Conservation (phyloP, 169 alveolate species). For the Babesia sp. region DNA sequence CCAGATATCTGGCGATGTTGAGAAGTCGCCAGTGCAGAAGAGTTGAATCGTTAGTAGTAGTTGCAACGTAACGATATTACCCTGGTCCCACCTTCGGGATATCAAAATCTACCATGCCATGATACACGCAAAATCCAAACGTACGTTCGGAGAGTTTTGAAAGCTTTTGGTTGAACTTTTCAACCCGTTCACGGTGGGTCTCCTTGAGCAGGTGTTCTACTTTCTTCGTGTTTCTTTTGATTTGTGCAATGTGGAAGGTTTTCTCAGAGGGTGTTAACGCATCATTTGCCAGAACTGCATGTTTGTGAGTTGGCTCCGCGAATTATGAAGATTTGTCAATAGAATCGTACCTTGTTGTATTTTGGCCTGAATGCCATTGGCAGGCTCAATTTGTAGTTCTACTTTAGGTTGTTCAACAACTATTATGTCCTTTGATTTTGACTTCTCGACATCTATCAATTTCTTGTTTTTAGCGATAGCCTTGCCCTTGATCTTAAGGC, state of each 20-base stretch:
- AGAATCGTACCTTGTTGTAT: slow-evolving; percentile 40
- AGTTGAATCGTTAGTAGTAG: neutral
- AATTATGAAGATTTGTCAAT: neutral
- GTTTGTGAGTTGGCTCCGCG: neutral
- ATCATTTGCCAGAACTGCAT: slow-evolving; percentile 28
- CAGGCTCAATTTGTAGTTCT: slow-evolving; percentile 3
- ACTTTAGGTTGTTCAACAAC: neutral
- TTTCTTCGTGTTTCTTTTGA: slow-evolving; percentile 75
- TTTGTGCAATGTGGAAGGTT: slow-evolving; percentile 78
- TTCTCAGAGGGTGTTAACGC: slow-evolving; percentile 74
- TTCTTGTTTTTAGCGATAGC: slow-evolving; percentile 39
- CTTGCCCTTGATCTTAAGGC: slow-evolving; percentile 59
- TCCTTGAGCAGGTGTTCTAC: slow-evolving; percentile 75
- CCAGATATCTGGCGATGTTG: neutral
- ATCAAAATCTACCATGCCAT: slow-evolving; percentile 77
- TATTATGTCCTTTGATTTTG: slow-evolving; percentile 25
- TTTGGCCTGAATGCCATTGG: slow-evolving; percentile 12
- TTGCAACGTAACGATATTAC: slow-evolving; percentile 8
- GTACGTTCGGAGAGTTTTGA: slow-evolving; percentile 84
- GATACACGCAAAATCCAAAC: neutral
- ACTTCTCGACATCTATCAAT: neutral
- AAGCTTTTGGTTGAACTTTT: slow-evolving; percentile 82
- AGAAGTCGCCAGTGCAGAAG: neutral
- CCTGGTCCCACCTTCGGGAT: slow-evolving; percentile 91
- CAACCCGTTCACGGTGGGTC: slow-evolving; percentile 84